Evolutionary conservation across 2,329 filamentous ascomycete genomes (phyloP).

Genomic region (Thielaviopsis punctulata): DNA sequence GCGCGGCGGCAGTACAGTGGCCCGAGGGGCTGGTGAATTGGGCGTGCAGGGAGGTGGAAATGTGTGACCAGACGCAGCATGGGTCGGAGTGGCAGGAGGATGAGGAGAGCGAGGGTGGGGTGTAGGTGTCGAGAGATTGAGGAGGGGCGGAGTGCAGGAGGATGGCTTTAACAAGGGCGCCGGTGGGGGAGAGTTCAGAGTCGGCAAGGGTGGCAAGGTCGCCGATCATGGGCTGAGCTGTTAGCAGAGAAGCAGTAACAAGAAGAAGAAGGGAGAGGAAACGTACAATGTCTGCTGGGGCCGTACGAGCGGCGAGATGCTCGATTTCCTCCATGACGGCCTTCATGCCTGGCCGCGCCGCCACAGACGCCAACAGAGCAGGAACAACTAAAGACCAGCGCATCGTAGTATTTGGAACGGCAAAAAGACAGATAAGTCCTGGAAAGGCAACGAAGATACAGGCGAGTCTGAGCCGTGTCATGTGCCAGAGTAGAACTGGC

Average conservation of each 20-base stretch:
- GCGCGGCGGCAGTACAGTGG: slow-evolving; percentile 26
- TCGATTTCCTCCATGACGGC: background rate
- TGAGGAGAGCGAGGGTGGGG: slow-evolving; percentile 14
- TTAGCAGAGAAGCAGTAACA: background rate
- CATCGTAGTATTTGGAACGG: background rate
- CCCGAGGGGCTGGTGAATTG: slow-evolving; percentile 22
- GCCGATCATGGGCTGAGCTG: slow-evolving; percentile 19
- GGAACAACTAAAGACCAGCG: background rate
- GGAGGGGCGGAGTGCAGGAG: slow-evolving; percentile 18
- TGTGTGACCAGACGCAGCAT: slow-evolving; percentile 29
- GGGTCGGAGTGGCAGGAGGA: slow-evolving; percentile 22
- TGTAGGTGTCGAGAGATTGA: slow-evolving; percentile 15
- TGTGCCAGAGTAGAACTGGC: slow-evolving; percentile 1
- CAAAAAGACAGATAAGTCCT: background rate
- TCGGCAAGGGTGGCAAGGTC: slow-evolving; percentile 21
- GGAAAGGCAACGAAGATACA: background rate
- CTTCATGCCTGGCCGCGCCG: background rate
- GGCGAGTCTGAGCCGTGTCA: too few species aligned
- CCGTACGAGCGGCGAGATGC: background rate
- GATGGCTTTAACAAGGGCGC: slow-evolving; percentile 22
- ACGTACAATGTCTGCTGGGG: background rate
- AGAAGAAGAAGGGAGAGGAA: background rate
- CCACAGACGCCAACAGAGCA: background rate
- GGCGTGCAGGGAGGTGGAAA: slow-evolving; percentile 22
- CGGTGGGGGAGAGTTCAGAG: slow-evolving; percentile 20